phyloP scores from a whole-genome alignment of 2,329 filamentous ascomycete species.

The Juglanconis sp. region DNA sequence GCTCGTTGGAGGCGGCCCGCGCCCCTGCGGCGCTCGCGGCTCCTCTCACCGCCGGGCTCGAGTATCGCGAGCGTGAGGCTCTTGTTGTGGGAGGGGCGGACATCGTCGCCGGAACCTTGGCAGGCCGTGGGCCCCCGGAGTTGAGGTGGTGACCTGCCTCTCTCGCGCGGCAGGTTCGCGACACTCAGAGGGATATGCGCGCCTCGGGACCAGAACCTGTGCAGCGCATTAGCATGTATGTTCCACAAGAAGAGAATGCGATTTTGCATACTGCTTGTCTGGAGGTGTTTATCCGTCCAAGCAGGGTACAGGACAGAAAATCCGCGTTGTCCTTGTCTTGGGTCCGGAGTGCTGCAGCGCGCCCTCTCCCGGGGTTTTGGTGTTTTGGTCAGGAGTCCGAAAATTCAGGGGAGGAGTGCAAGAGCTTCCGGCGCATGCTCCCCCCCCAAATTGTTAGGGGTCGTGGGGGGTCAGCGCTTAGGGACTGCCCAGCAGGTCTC shows the following conservation, averaged over 20 bases:
- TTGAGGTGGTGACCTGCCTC: conserved; percentile 7
- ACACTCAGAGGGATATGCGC: neutral
- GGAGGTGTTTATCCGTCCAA: neutral
- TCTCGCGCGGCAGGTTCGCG: neutral
- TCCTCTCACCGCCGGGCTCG: conserved; percentile 40
- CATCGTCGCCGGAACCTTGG: conserved; percentile 19
- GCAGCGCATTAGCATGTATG: conserved; percentile 2
- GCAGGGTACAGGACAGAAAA: neutral
- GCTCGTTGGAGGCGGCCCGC: conserved; percentile 15
- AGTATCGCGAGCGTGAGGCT: conserved; percentile 54
- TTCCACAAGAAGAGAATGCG: neutral
- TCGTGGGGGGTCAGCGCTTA: neutral
- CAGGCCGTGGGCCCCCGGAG: conserved; percentile 21
- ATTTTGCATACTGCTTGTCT: neutral
- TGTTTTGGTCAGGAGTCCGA: neutral
- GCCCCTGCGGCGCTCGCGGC: conserved; percentile 23
- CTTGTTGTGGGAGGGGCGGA: conserved; percentile 37
- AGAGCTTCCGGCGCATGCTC: neutral
- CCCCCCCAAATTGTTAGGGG: neutral
- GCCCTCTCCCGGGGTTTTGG: neutral
- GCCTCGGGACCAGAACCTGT: neutral
- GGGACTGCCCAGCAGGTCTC: neutral
- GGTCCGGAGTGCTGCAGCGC: neutral
- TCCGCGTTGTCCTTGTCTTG: neutral
- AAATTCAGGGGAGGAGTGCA: neutral